Conservation (phyloP, 257 asterid species). For the Nicotiana obtusifolia region DNA sequence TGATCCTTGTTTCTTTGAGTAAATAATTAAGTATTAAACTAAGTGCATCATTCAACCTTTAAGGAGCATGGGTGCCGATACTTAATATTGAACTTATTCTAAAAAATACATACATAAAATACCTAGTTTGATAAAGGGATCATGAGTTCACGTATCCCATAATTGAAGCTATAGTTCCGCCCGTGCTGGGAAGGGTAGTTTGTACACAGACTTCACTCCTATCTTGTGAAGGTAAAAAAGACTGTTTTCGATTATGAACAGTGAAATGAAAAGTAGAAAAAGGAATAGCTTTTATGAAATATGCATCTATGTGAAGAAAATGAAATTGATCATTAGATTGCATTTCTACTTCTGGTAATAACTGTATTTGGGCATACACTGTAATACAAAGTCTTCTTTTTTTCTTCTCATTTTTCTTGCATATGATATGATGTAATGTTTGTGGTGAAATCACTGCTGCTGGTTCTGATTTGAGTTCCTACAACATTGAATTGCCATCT, state of each 20-base stretch:
- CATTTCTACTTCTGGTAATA: not conserved
- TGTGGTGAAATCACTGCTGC: not conserved
- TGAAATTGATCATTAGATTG: not conserved
- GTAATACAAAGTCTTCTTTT: too few relatives aligned
- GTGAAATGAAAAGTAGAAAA: not conserved
- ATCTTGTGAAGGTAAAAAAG: too few relatives aligned
- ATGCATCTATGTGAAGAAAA: not conserved
- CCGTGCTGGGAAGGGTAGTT: accelerated
- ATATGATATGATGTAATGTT: not conserved
- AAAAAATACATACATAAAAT: too few relatives aligned
- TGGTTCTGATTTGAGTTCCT: conserved; percentile 1
- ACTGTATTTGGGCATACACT: not conserved
- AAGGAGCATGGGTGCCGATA: too few relatives aligned
- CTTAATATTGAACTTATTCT: too few relatives aligned
- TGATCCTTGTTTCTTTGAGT: too few relatives aligned
- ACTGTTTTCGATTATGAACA: not conserved
- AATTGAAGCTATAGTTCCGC: too few relatives aligned
- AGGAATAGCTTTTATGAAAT: not conserved
- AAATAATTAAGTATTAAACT: too few relatives aligned
- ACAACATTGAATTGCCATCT: conserved; percentile 4
- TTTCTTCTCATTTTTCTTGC: not conserved
- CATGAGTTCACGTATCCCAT: too few relatives aligned
- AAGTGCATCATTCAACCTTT: too few relatives aligned
- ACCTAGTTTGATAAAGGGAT: too few relatives aligned
- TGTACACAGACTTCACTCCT: too few relatives aligned